Base-by-base conservation (phyloP, 768 basidiomycete genomes). In the Boletales sp. region DNA sequence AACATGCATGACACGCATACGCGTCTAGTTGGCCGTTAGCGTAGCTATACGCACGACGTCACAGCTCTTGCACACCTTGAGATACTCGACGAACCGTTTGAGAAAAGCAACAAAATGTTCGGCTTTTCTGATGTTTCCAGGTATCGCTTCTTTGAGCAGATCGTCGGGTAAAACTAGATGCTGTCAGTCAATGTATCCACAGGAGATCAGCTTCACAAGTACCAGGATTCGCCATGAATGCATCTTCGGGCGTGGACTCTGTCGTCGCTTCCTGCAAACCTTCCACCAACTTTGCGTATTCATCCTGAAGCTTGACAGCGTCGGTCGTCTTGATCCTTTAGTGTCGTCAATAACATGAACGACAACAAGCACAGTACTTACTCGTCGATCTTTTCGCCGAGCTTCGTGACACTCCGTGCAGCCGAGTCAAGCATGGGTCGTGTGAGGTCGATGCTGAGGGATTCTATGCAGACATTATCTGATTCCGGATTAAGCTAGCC, bases 401-500 rank as follows among this genome's bases (percentile, higher is more conserved):
- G 76, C 68, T 83, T 89, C 15, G 76, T 78, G 2, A 97, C 87
- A 67, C 92, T 96, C 57, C 95, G 77, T 7, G 84, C 78, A 8
- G 96, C 96, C 2, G 93, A 87, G 61, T 99, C 96, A 33, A 99
- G 76, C 94, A 98, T 98, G 1, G 96, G 96, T 37, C 96, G 77
- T 28, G 94, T 98, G 40, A 99, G 74, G 63, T 99, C 96, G 56
- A 99, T 95, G 59, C 94, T 96, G 35, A 99, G 74, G 0, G 96
- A 97, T 63, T 99, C 96, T 63, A 99, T 95, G 69, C 96, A 99
- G 41, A 99, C 96, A 66, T 99, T 99, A 64, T 99, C 95, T 87
- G 21, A 31, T 19, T 21, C 32, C 49, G 12, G 38, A 18, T 38
- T 61, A 13, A 48, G 51, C 38, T 33, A 46, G 37, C 19, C 43